Percentiles rank a stretch among this genome's conserved stretches.
Evolutionary conservation across 2,329 filamentous ascomycete genomes (phyloP).

Genomic region (Microdochium trichocladiopsis): DNA sequence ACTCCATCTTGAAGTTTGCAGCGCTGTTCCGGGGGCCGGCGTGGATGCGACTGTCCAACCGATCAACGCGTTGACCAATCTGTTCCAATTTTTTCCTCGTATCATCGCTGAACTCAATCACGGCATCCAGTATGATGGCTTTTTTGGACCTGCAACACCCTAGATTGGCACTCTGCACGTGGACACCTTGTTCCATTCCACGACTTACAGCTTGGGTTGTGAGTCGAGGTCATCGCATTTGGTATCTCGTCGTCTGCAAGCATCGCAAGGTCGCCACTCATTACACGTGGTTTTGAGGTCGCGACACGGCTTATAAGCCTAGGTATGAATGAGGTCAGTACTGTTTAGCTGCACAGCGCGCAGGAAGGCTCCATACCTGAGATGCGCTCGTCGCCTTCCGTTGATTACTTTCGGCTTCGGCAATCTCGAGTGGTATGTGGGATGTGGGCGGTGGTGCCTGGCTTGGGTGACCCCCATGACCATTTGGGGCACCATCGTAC

Average conservation of each 20-base stretch:
- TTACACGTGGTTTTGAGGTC: constrained; percentile 88
- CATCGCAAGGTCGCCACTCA: constrained; percentile 76
- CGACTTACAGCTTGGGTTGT: constrained; percentile 84
- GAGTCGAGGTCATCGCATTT: constrained; percentile 87
- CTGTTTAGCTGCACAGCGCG: no score
- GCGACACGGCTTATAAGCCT: constrained; percentile 89
- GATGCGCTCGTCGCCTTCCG: constrained; percentile 60
- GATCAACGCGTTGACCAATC: constrained; percentile 28
- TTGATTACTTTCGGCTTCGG: constrained; percentile 41
- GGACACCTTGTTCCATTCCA: no score
- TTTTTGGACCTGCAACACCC: constrained; percentile 55
- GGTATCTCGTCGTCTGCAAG: constrained; percentile 79
- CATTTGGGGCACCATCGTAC: constrained; percentile 19
- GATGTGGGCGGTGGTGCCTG: constrained; percentile 22
- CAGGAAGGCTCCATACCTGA: constrained; percentile 36
- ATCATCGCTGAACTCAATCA: constrained; percentile 24
- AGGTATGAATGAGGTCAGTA: constrained; percentile 1
- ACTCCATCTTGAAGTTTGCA: constrained; percentile 16
- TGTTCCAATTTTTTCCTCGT: constrained; percentile 29
- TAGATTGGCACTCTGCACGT: no score
- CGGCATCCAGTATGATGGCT: constrained; percentile 52
- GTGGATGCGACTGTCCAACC: constrained; percentile 26
- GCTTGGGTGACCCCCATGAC: constrained; percentile 7
- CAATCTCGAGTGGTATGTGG: constrained; percentile 19
- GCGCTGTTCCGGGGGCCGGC: constrained; percentile 14